Base-by-base conservation (phyloP, 2,329 filamentous ascomycete genomes). In the Akanthomyces muscarius region DNA sequence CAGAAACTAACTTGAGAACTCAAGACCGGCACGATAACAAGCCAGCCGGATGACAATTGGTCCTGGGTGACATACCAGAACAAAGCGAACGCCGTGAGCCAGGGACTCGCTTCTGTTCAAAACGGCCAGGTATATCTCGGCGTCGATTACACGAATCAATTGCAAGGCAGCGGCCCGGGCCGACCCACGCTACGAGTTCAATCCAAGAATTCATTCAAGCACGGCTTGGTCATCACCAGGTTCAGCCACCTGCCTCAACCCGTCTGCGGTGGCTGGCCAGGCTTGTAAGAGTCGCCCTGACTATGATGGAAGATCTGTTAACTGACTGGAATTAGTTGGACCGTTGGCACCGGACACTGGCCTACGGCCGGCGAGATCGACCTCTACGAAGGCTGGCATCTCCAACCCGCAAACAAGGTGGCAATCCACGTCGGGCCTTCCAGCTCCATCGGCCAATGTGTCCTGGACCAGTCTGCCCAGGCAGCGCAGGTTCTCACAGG, bases 191-290 rank as follows among this genome's bases (percentile, higher is more conserved):
- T 91, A 25, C 81, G 88, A 23, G 70, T 91, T 14, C 81, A 84
- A 62, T 88, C 85, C 71, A 84, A 80, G 58, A 79, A 80, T 56
- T 72, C 75, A 8, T 91, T 88, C 74, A 83, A 78, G 61, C 78
- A 84, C 63, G 88, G 86, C 16, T 81, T 91, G 36, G 81, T 90
- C 68, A 83, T 91, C 47, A 77, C 87, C 52, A 86, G 90, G 70
- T 82, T 90, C 62, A 78, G 76, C 5, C 87, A 91, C 67, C 85
- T 91, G 77, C 87, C 89, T 23, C 79, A 76, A 55, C 79, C 82
- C 2, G 76, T 80, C 51, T 91, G 88, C 68, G 88, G 89, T 38
- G 81, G 82, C 8, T 91, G 88, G 88, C 88, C 88, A 6, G 87
- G 87, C 76, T 78, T 86, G 78, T 83, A 75, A 71, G 73, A 65